Evolutionary conservation across 2,329 filamentous ascomycete genomes (phyloP).

Genomic region (Fusarium pseudocircinatum): DNA sequence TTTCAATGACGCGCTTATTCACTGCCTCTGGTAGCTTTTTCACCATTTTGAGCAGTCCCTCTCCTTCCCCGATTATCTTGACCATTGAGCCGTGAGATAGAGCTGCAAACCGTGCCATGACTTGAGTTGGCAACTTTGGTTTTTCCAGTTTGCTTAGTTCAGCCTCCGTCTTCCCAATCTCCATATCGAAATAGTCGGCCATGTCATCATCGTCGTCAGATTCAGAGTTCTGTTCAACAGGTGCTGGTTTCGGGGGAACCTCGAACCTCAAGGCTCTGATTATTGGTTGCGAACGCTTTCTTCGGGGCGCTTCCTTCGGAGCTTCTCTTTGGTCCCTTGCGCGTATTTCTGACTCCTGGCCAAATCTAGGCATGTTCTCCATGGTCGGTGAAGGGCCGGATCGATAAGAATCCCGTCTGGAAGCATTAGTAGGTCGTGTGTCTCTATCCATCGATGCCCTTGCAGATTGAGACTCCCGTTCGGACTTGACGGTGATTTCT

Average conservation of each 20-base stretch:
- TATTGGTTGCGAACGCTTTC: constrained; percentile 42
- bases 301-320: constrained; percentile 28
- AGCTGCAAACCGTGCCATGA: constrained; percentile 58
- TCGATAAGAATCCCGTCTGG: constrained; percentile 28
- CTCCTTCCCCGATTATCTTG: constrained; percentile 57
- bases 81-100: constrained; percentile 61
- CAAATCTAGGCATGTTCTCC: constrained; percentile 34
- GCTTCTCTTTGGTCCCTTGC: constrained; percentile 17
- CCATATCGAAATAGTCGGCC: constrained; percentile 63
- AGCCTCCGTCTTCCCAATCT: constrained; percentile 62
- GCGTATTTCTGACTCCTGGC: constrained; percentile 11
- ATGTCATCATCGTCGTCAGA: constrained; percentile 69
- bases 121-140: constrained; percentile 51
- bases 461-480: constrained; percentile 51
- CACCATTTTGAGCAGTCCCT: constrained; percentile 56
- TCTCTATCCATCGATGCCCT: constrained; percentile 41
- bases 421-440: constrained; percentile 18
- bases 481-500: constrained; percentile 55
- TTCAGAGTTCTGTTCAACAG: constrained; percentile 50
- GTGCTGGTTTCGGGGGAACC: constrained; percentile 51
- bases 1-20: constrained; percentile 6
- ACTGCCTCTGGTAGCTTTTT: constrained; percentile 51
- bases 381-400: constrained; percentile 38
- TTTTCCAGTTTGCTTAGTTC: constrained; percentile 59
- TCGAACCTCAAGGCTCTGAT: constrained; percentile 52